A percentile compares a stretch with the other conserved stretches of the same genome.
Conservation (phyloP, 73 alveolate species). For the Paramecium sexaurelia region DNA sequence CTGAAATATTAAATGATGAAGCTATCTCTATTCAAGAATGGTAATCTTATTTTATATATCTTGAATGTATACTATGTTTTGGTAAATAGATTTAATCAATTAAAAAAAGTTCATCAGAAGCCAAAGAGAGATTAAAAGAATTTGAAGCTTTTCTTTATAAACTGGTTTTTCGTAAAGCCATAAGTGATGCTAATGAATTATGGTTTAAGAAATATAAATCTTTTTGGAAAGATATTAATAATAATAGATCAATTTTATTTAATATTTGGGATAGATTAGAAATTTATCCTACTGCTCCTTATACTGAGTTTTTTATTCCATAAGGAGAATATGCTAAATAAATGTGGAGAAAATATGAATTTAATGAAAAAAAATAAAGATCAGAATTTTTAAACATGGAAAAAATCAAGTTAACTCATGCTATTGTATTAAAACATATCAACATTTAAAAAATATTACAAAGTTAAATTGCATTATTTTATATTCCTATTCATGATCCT, state of each 20-base stretch:
- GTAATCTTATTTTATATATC: constrained; percentile 57
- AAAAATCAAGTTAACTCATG: constrained; percentile 51
- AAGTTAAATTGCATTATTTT: neutral
- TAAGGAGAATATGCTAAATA: constrained; percentile 2
- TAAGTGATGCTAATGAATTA: constrained; percentile 52
- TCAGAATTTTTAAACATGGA: constrained; percentile 62
- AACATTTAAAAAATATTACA: constrained; percentile 38
- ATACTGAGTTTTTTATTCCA: constrained; percentile 38
- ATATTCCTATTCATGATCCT: constrained; percentile 62
- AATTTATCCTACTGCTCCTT: constrained; percentile 69
- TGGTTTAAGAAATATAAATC: constrained; percentile 18
- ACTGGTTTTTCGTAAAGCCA: constrained; percentile 57
- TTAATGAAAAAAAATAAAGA: constrained; percentile 49
- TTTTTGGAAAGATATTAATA: constrained; percentile 8
- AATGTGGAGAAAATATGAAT: constrained; percentile 62
- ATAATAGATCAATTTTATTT: neutral
- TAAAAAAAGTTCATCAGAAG: constrained; percentile 12
- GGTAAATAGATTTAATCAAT: neutral
- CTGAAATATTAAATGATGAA: constrained; percentile 58
- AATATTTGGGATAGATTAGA: constrained; percentile 69
- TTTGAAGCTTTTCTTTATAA: constrained; percentile 42
- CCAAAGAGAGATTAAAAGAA: constrained; percentile 29
- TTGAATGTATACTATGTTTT: constrained; percentile 24
- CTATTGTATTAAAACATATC: constrained; percentile 25
- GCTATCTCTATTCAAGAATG: constrained; percentile 49